phyloP scores from a whole-genome alignment of 129 eudicot species.

The Flaveria ramosissima region DNA sequence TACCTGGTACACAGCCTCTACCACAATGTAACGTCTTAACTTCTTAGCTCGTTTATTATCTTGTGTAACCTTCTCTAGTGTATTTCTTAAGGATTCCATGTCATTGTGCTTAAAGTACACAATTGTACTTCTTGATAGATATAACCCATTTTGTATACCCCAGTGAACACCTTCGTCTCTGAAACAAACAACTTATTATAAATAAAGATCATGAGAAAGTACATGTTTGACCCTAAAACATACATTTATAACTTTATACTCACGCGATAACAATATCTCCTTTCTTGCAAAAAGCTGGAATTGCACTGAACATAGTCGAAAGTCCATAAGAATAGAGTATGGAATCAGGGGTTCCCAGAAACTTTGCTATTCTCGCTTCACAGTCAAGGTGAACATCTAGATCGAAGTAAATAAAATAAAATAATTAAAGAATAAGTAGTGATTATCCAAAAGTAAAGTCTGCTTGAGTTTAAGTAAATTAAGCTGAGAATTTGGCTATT shows the following conservation, averaged over 20 bases:
- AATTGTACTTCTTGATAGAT: slow-evolving; percentile 83
- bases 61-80: slow-evolving; percentile 72
- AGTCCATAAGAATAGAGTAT: slow-evolving; percentile 44
- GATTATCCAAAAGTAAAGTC: background rate
- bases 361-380: slow-evolving; percentile 71
- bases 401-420: background rate
- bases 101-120: slow-evolving; percentile 89
- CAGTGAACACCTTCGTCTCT: slow-evolving; percentile 98
- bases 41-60: slow-evolving; percentile 80
- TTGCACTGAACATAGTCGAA: slow-evolving; percentile 84
- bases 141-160: slow-evolving; percentile 95
- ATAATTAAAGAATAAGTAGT: background rate
- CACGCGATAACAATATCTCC: slow-evolving; percentile 86
- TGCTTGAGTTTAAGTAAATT: background rate
- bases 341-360: slow-evolving; percentile 79
- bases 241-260: slow-evolving; percentile 38
- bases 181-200: slow-evolving; percentile 5
- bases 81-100: slow-evolving; percentile 64
- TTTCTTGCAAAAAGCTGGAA: slow-evolving; percentile 96
- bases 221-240: slow-evolving; percentile 18
- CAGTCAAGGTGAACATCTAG: slow-evolving; percentile 95
- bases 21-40: slow-evolving; percentile 85
- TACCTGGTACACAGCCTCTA: slow-evolving; percentile 96
- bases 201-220: slow-evolving; percentile 1
- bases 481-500: background rate